Percentiles rank a stretch among this genome's conserved stretches.
These are phyloP conservation scores for Sarcomyxa edulis DNA, from an alignment of 768 basidiomycete species.

Conservation along the genomic window DNA sequence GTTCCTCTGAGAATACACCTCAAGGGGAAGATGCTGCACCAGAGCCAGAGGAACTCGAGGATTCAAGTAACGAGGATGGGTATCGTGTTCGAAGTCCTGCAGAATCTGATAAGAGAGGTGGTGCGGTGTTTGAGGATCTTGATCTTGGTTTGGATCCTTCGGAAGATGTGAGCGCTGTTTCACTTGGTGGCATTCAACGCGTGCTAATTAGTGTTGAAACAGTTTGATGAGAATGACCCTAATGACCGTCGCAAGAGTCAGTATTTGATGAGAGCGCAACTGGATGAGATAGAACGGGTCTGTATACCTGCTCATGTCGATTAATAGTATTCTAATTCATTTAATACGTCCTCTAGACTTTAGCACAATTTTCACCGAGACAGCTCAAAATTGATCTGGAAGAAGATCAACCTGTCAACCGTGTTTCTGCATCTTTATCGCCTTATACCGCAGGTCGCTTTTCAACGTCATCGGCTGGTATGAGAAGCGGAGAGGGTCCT, in stretches of 20 bases:
- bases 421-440: no score
- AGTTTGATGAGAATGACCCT: conserved; percentile 71
- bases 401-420: conserved; percentile 17
- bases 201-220: conserved; percentile 12
- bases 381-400: conserved; percentile 35
- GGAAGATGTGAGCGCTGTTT: conserved; percentile 32
- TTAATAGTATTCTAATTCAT: neutral
- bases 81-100: conserved; percentile 29
- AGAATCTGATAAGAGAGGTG: conserved; percentile 40
- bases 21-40: conserved; percentile 14
- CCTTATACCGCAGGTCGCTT: no score
- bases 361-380: conserved; percentile 65
- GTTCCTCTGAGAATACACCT: conserved; percentile 11
- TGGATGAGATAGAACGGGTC: conserved; percentile 78
- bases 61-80: conserved; percentile 25
- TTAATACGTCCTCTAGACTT: conserved; percentile 32
- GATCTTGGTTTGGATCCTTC: conserved; percentile 44
- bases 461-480: no score
- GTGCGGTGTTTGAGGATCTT: conserved; percentile 47
- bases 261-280: conserved; percentile 63
- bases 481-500: no score
- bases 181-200: conserved; percentile 1
- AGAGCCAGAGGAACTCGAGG: conserved; percentile 40
- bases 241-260: conserved; percentile 74
- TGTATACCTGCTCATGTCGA: conserved; percentile 1